phyloP scores from a whole-genome alignment of 805 yeast genomes.

The Schwanniomyces vanrijiae region DNA sequence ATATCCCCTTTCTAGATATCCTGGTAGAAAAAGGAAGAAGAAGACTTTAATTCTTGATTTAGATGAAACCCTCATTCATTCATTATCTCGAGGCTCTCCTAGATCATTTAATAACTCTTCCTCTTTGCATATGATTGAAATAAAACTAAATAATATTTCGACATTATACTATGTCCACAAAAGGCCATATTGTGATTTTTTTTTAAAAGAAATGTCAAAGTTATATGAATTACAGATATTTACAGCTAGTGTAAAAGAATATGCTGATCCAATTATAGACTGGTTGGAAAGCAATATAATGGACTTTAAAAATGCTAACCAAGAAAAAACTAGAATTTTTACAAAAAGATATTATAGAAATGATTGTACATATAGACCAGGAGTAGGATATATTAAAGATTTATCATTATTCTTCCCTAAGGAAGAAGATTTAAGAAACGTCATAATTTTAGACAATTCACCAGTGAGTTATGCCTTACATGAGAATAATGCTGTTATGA shows the following conservation, averaged over 20 bases:
- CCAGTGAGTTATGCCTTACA: conserved; percentile 86
- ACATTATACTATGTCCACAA: conserved; percentile 88
- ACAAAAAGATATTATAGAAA: conserved; percentile 68
- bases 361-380: conserved; percentile 74
- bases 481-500: conserved; percentile 84
- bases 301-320: conserved; percentile 10
- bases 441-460: conserved; percentile 86
- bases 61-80: conserved; percentile 93
- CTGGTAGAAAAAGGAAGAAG: conserved; percentile 34
- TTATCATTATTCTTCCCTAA: conserved; percentile 46
- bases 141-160: conserved; percentile 64
- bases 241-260: conserved; percentile 92
- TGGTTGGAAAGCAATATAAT: conserved; percentile 70
- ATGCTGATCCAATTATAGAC: conserved; percentile 96
- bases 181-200: conserved; percentile 87
- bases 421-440: conserved; percentile 68
- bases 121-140: conserved; percentile 73
- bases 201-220: conserved; percentile 69
- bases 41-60: conserved; percentile 84
- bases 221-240: conserved; percentile 92
- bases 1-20: conserved; percentile 41
- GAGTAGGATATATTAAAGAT: conserved; percentile 76
- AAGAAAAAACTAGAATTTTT: conserved; percentile 26
- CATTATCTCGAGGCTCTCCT: conserved; percentile 68
- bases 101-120: conserved; percentile 35